These are phyloP conservation scores for Microdochium trichocladiopsis DNA, from an alignment of 2,329 filamentous ascomycete species.

Conservation along the genomic window DNA sequence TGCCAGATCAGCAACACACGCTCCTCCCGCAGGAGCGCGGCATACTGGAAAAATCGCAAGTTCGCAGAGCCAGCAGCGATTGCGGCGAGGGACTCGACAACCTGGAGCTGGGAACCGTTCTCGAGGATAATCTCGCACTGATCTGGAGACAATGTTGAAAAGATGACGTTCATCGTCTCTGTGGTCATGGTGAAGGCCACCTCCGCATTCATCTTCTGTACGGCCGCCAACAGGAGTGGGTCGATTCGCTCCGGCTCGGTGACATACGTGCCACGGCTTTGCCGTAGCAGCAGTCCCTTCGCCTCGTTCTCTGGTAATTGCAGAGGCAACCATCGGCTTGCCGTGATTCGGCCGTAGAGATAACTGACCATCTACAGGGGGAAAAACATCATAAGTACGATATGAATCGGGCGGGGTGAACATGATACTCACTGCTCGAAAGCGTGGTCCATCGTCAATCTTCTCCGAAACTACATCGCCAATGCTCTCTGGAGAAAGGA, in stretches of 20 bases:
- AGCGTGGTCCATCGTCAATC: background rate
- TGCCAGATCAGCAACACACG: slow-evolving; percentile 34
- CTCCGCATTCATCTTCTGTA: slow-evolving; percentile 34
- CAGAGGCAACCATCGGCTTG: slow-evolving; percentile 20
- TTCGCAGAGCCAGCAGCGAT: background rate
- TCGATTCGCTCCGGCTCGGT: slow-evolving; percentile 30
- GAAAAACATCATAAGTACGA: background rate
- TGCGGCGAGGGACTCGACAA: slow-evolving; percentile 31
- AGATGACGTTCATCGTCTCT: slow-evolving; percentile 35
- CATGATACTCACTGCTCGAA: slow-evolving; percentile 11
- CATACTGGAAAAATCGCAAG: slow-evolving; percentile 10
- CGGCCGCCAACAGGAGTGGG: slow-evolving; percentile 29
- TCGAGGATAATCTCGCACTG: slow-evolving; percentile 34
- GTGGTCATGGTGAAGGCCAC: slow-evolving; percentile 42
- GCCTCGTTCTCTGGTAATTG: slow-evolving; percentile 6
- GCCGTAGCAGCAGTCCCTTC: slow-evolving; percentile 28
- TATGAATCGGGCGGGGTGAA: background rate
- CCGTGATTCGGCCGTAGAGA: slow-evolving; percentile 17
- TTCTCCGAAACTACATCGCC: background rate
- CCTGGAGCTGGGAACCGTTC: slow-evolving; percentile 34
- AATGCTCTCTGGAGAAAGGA: background rate
- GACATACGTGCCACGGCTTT: slow-evolving; percentile 30
- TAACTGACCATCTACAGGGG: slow-evolving; percentile 21
- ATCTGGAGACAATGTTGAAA: slow-evolving; percentile 27
- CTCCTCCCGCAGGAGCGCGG: slow-evolving; percentile 28